These are phyloP conservation scores for Apiospora aurea DNA, from an alignment of 2,329 filamentous ascomycete species.

Conservation along the genomic window DNA sequence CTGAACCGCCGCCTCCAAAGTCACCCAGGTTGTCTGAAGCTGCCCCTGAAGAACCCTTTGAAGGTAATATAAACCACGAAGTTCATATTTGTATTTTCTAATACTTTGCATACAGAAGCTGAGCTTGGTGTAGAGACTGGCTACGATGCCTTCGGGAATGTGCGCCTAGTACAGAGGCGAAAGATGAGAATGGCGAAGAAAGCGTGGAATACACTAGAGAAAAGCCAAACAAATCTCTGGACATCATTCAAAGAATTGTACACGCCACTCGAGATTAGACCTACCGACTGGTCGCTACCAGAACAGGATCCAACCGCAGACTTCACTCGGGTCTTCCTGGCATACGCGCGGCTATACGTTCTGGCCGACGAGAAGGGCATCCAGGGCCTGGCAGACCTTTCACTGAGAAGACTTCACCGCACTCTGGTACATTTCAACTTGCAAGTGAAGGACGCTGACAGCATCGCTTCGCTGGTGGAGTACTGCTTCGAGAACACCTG, in stretches of 20 bases:
- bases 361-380: slow-evolving; percentile 37
- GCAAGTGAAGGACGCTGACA: slow-evolving; percentile 30
- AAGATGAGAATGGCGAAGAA: not conserved
- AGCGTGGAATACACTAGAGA: not conserved
- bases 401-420: slow-evolving; percentile 33
- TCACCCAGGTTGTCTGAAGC: not conserved
- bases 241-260: not conserved
- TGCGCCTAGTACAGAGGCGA: too few relatives aligned
- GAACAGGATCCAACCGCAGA: slow-evolving; percentile 37
- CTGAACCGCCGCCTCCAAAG: slow-evolving; percentile 28
- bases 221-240: not conserved
- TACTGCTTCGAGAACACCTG: slow-evolving; percentile 45
- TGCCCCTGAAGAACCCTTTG: not conserved
- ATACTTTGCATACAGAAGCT: too few relatives aligned
- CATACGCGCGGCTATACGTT: slow-evolving; percentile 46
- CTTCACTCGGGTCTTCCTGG: slow-evolving; percentile 44
- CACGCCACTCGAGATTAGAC: not conserved
- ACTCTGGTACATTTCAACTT: not conserved
- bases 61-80: not conserved
- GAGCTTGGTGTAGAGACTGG: too few relatives aligned
- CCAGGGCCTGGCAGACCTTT: slow-evolving; percentile 40
- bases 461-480: slow-evolving; percentile 43
- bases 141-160: too few relatives aligned
- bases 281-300: not conserved
- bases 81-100: not conserved